Base-by-base conservation (phyloP, 2,329 filamentous ascomycete species). In the Arachnopeziza araneosa region DNA sequence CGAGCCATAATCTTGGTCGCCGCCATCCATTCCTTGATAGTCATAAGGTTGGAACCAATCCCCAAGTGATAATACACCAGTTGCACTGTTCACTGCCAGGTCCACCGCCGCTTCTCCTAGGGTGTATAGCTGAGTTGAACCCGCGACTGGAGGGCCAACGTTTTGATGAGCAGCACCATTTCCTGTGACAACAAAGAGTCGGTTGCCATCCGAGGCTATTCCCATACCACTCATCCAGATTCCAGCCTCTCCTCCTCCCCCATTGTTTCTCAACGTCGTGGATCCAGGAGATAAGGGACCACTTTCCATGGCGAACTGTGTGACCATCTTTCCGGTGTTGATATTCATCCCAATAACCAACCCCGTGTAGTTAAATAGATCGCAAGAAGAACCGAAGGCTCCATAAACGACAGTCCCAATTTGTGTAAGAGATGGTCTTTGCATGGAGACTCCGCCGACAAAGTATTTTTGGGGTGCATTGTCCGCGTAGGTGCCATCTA, bases 301-400 rank as follows among this genome's bases (percentile, higher is more conserved):
- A 2, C 75, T 74, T 48, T 78, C 70, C 1, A 74, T 76, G 1
- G 77, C 73, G 63, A 72, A 79, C 36, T 70, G 59, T 44, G 68
- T 70, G 8, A 72, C 66, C 2, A 72, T 64, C 55, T 68, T 58
- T 17, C 74, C 74, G 0, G 70, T 73, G 0, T 72, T 75, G 60
- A 78, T 77, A 68, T 80, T 75, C 66, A 78, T 76, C 2, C 79
- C 79, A 50, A 83, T 73, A 50, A 83, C 72, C 72, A 77, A 7
- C 78, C 80, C 80, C 1, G 80, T 82, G 62, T 83, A 83, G 66
- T 84, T 82, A 68, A 79, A 84, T 58, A 79, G 75, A 24, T 82
- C 81, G 55, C 81, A 84, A 62, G 83, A 78, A 10, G 80, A 81
- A 0, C 80, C 81, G 61, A 84, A 83, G 0, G 75, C 80, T 0